phyloP scores from a whole-genome alignment of 345 rosid genomes.

The Lumnitzera littorea region DNA sequence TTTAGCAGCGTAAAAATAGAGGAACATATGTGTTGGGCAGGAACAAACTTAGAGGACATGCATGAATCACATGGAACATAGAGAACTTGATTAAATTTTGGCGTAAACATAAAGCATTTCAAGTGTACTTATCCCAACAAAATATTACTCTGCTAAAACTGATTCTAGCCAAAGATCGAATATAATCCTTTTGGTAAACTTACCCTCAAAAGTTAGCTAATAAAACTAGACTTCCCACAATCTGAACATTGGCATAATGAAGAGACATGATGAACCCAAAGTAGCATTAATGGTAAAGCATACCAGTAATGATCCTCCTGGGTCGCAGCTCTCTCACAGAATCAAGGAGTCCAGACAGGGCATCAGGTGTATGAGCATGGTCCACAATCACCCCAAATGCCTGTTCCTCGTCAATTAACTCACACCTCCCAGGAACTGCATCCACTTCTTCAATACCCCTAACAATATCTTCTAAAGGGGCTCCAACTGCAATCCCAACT shows the following conservation, averaged over 20 bases:
- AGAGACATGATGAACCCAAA: not conserved
- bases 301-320: constrained; percentile 84
- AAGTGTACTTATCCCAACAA: too few species aligned
- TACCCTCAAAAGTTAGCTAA: too few species aligned
- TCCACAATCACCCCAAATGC: constrained; percentile 94
- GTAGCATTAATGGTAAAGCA: constrained; percentile 11
- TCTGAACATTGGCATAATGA: too few species aligned
- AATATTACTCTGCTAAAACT: too few species aligned
- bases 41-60: not conserved
- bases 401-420: constrained; percentile 88
- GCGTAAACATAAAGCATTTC: too few species aligned
- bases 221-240: too few species aligned
- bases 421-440: constrained; percentile 94
- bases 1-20: not conserved
- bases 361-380: constrained; percentile 75
- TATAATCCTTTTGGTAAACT: too few species aligned
- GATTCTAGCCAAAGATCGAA: too few species aligned
- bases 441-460: constrained; percentile 93
- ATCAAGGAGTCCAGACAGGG: constrained; percentile 79
- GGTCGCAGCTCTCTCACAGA: constrained; percentile 82
- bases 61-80: too few species aligned
- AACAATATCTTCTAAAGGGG: constrained; percentile 89
- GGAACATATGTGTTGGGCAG: not conserved
- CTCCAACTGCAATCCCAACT: constrained; percentile 93
- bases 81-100: too few species aligned